phyloP scores from a whole-genome alignment of 129 eudicot species.

The Flaveria robusta region DNA sequence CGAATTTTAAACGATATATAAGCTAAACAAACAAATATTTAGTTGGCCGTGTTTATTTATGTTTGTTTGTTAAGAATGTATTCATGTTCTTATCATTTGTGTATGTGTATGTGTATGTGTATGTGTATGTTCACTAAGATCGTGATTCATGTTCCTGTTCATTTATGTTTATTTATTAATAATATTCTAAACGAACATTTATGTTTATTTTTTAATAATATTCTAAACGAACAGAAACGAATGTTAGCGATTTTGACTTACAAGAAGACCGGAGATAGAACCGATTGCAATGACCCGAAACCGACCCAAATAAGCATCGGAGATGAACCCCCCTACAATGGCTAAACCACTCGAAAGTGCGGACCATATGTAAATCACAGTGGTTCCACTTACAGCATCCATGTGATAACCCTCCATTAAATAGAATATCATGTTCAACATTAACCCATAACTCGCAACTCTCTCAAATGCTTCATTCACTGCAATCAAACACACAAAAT shows the following conservation, averaged over 20 bases:
- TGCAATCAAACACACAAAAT: neutral
- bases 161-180: no score
- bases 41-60: no score
- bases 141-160: no score
- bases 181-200: no score
- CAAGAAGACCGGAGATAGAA: slow-evolving; percentile 32
- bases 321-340: slow-evolving; percentile 43
- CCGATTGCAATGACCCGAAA: slow-evolving; percentile 49
- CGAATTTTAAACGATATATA: no score
- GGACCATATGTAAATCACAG: slow-evolving; percentile 31
- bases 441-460: slow-evolving; percentile 42
- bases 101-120: no score
- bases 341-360: slow-evolving; percentile 34
- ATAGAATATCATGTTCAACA: slow-evolving; percentile 49
- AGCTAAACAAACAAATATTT: no score
- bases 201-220: no score
- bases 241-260: neutral
- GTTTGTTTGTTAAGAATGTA: no score
- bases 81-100: no score
- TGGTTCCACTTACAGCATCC: slow-evolving; percentile 39
- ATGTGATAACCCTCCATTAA: slow-evolving; percentile 47
- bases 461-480: slow-evolving; percentile 47
- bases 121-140: no score
- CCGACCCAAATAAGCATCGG: slow-evolving; percentile 56
- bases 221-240: no score